Base-by-base conservation (phyloP, 2,329 filamentous ascomycete species). In the Ceratocystis lukuohia region DNA sequence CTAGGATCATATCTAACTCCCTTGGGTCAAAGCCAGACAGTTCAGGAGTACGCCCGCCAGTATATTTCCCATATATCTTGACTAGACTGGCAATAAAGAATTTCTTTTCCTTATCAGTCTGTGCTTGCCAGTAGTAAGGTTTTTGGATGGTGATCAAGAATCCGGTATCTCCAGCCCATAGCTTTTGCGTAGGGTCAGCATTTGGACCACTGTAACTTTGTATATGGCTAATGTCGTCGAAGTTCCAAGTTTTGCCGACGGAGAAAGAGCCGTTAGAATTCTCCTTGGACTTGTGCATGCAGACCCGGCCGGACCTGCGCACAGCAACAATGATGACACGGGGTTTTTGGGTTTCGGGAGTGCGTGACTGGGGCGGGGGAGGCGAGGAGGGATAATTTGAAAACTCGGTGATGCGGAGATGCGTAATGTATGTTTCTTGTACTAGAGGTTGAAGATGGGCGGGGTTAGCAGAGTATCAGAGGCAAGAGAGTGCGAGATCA, bases 51-150 rank as follows among this genome's bases (percentile, higher is more conserved):
- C 87, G 88, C 12, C 93, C 93, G 33, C 90, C 89, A 0, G 94
- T 97, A 74, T 97, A 99, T 76, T 97, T 99, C 71, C 87, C 87
- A 75, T 89, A 99, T 70, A 99, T 96, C 76, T 97, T 99, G 73
- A 97, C 85, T 71, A 97, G 77, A 75, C 92, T 96, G 44, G 89
- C 91, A 72, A 99, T 94, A 76, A 99, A 99, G 77, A 97, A 97
- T 74, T 96, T 93, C 80, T 96, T 97, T 77, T 99, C 94, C 78
- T 96, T 96, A 65, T 89, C 83, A 0, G 90, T 94, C 70, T 91
- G 87, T 44, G 94, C 91, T 75, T 96, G 86, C 94, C 94, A 99
- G 75, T 94, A 99, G 76, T 99, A 99, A 0, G 91, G 89, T 75
- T 99, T 99, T 30, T 88, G 88, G 33, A 99, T 83, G 1, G 87